Percentiles rank a stretch among this genome's conserved stretches.
Conservation (phyloP, 1,284 basidiomycete genomes). For the Prillingera fragicola region DNA sequence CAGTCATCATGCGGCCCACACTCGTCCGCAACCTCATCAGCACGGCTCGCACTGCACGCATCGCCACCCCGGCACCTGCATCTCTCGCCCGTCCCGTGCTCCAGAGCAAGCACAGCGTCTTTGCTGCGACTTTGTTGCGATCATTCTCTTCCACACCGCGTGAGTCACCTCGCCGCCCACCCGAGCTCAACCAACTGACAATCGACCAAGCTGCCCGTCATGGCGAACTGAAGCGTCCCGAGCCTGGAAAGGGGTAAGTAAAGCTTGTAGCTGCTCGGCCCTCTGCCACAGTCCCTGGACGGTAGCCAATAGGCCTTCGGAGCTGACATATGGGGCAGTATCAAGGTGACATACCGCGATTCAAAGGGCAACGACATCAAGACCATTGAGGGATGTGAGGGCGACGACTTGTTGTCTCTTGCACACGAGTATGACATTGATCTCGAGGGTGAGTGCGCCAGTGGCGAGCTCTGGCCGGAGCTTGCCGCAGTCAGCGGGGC, state of each 20-base stretch:
- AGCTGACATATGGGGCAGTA: slow-evolving; percentile 51
- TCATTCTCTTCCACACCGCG: background rate
- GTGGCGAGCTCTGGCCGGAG: background rate
- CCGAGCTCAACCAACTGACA: slow-evolving; percentile 10
- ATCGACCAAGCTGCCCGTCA: slow-evolving; percentile 37
- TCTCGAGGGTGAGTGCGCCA: slow-evolving; percentile 70
- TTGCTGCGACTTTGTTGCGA: too few relatives aligned
- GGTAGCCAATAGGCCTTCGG: too few relatives aligned
- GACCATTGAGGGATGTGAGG: slow-evolving; percentile 87
- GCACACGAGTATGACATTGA: slow-evolving; percentile 97
- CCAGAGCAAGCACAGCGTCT: too few relatives aligned
- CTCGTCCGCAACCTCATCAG: background rate
- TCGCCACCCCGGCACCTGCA: background rate
- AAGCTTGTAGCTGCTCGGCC: too few relatives aligned
- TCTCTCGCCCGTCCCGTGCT: too few relatives aligned
- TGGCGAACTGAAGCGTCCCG: slow-evolving; percentile 55
- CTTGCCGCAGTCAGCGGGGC: background rate
- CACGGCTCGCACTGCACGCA: background rate
- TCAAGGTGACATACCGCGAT: slow-evolving; percentile 85
- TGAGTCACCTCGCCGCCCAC: too few relatives aligned
- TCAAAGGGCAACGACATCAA: slow-evolving; percentile 75
- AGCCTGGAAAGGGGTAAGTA: slow-evolving; percentile 47
- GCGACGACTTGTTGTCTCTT: slow-evolving; percentile 83
- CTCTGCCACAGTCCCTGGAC: background rate
- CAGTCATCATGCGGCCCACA: slow-evolving; percentile 1